A percentile compares a stretch with the other conserved stretches of the same genome.
phyloP scores from a whole-genome alignment of 495 filamentous ascomycete species.

The Xylaria longipes region DNA sequence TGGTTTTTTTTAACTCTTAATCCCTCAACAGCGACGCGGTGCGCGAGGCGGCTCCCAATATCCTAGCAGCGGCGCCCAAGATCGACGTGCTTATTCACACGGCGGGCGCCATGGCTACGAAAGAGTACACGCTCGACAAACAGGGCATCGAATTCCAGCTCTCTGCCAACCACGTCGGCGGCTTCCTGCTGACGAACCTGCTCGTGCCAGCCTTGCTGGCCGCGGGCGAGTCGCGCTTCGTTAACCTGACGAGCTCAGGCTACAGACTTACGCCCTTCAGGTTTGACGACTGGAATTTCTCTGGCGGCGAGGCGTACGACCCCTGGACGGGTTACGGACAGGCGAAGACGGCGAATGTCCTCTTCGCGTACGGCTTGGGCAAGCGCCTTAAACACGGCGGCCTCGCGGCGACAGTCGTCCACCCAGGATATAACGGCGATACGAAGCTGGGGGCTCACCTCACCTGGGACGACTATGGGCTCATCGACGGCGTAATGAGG shows the following conservation, averaged over 20 bases:
- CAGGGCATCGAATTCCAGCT: conserved; percentile 65
- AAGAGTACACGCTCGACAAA: conserved; percentile 47
- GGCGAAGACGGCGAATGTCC: conserved; percentile 65
- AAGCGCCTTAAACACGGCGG: conserved; percentile 40
- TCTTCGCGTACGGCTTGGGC: conserved; percentile 59
- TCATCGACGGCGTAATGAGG: conserved; percentile 36
- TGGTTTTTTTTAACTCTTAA: not conserved
- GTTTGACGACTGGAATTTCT: conserved; percentile 60
- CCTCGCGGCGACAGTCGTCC: conserved; percentile 41
- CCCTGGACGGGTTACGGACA: conserved; percentile 59
- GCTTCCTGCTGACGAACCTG: conserved; percentile 64
- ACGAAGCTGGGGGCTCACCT: conserved; percentile 42
- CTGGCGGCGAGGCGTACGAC: conserved; percentile 45
- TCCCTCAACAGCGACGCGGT: conserved; percentile 42
- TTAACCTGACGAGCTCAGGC: conserved; percentile 50
- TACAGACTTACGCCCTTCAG: conserved; percentile 51
- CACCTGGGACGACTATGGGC: conserved; percentile 28
- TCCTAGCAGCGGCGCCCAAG: conserved; percentile 50
- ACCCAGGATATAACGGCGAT: conserved; percentile 53
- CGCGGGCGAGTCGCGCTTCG: conserved; percentile 39
- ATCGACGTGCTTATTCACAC: conserved; percentile 75
- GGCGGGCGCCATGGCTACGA: conserved; percentile 67
- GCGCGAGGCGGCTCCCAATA: conserved; percentile 54
- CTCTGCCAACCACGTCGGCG: conserved; percentile 64
- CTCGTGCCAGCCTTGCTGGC: conserved; percentile 55